Evolutionary conservation across 2,329 filamentous ascomycete genomes (phyloP).

Genomic region (Aspergillus viridinutans): DNA sequence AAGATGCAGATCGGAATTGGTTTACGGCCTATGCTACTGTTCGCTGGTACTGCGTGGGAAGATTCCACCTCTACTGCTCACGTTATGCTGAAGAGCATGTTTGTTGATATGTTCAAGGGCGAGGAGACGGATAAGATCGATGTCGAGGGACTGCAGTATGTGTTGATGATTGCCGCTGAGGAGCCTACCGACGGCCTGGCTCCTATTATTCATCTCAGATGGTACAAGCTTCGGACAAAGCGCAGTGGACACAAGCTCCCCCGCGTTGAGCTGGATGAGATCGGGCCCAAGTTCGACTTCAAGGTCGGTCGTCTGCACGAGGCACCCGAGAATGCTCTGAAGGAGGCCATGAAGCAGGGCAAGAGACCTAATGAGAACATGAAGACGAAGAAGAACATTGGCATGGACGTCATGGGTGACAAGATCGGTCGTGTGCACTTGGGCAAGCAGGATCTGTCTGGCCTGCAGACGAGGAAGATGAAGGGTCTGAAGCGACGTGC

Average conservation of each 20-base stretch:
- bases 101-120: constrained; percentile 88
- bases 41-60: constrained; percentile 84
- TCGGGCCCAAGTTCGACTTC: constrained; percentile 91
- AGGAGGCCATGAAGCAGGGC: constrained; percentile 84
- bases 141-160: constrained; percentile 89
- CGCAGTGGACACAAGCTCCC: constrained; percentile 82
- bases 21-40: constrained; percentile 84
- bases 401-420: constrained; percentile 86
- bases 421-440: constrained; percentile 93
- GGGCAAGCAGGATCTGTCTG: constrained; percentile 79
- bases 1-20: constrained; percentile 67
- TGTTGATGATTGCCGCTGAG: constrained; percentile 75
- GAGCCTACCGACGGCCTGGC: constrained; percentile 48
- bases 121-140: constrained; percentile 77
- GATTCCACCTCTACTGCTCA: constrained; percentile 74
- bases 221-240: constrained; percentile 83
- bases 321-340: constrained; percentile 73
- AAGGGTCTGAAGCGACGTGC: constrained; percentile 90
- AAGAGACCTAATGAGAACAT: constrained; percentile 55
- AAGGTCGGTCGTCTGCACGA: constrained; percentile 75
- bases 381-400: constrained; percentile 91
- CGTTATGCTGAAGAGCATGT: constrained; percentile 78
- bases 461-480: constrained; percentile 97
- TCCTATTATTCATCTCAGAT: constrained; percentile 60
- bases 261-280: constrained; percentile 88